Conservation (phyloP, 768 basidiomycete genomes). For the Tylopilus vinaceipallidus region DNA sequence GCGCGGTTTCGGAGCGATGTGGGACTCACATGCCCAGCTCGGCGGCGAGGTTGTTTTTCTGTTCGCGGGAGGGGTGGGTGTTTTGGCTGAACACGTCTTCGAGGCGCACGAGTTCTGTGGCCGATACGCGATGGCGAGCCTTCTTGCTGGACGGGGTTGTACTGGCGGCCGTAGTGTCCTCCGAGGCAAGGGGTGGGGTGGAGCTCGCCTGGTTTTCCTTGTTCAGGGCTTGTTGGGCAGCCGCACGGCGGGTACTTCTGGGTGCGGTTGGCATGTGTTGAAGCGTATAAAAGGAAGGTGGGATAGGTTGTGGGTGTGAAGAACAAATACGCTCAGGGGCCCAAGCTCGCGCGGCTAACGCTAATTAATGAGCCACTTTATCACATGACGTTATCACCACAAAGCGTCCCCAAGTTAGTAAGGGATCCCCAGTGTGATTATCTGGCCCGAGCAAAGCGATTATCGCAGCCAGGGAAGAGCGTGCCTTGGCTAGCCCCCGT, state of each 20-base stretch:
- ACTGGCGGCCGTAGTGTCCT: background rate
- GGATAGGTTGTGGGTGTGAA: constrained; percentile 21
- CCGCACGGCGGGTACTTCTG: constrained; percentile 28
- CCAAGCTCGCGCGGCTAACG: too few relatives aligned
- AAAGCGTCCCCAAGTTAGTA: too few relatives aligned
- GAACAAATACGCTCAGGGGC: too few relatives aligned
- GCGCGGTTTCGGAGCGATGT: too few relatives aligned
- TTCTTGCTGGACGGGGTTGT: constrained; percentile 20
- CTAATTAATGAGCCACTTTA: too few relatives aligned
- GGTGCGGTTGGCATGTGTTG: constrained; percentile 25
- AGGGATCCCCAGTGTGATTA: too few relatives aligned
- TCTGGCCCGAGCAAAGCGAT: too few relatives aligned
- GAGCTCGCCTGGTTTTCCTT: constrained; percentile 18
- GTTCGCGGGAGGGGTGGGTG: constrained; percentile 32
- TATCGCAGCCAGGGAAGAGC: too few relatives aligned
- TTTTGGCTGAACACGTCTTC: constrained; percentile 26
- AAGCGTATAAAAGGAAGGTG: constrained; percentile 14
- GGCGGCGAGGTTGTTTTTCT: constrained; percentile 28
- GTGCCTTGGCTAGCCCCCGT: too few relatives aligned
- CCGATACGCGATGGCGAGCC: constrained; percentile 39
- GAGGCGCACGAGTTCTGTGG: constrained; percentile 25
- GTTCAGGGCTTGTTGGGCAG: constrained; percentile 1
- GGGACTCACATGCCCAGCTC: constrained; percentile 29
- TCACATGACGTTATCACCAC: too few relatives aligned
- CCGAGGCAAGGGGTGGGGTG: background rate